Evolutionary conservation across 177 flowering plant genomes (phyloP), one percentile per base, ranked within the genome.

Genomic region (Vitis hybrid): DNA sequence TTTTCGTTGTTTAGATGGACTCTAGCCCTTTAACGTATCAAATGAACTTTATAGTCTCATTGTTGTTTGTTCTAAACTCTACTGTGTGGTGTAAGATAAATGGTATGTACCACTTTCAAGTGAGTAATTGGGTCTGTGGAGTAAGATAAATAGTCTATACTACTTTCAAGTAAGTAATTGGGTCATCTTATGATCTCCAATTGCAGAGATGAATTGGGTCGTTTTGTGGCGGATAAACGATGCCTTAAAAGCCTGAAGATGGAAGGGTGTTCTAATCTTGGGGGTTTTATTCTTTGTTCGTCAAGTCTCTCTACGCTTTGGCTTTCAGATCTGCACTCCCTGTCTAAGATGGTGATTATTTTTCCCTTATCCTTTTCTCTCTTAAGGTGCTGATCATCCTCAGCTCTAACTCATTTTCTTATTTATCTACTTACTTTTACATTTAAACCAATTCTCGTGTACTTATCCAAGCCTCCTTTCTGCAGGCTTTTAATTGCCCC

Each of bases 201-300:
- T 52, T 86, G 80, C 87, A 93, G 99, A 73, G 97, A 92, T 78
- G 99, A 90, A 67, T 71, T 96, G 75, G 85, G 93, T 59, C 97
- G 97, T 66, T 92, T 96, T 85, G 95, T 92, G 66, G 88, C 94
- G 32, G 96, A 94, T 40, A 94, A 83, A 73, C 83, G 88, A 21
- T 85, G 83, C 49, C 90, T 96, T 17, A 74, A 89, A 64, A 86
- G 84, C 78, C 88, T 96, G 67, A 94, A 94, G 84, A 88, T 96
- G 86, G 97, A 94, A 81, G 94, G 97, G n/a, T 93, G 99, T 70
- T 79, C 82, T 62, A 88, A 84, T 74, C 82, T 96, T 60, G 97
- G 98, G 17, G 81, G 83, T 48, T 73, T 92, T 71, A 75, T 71
- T 65, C 70, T 93, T 30, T 83, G 79, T 78, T 96, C 99, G 48